These are phyloP conservation scores for Glycine latifolia DNA, from an alignment of 306 rosid species.

Conservation along the genomic window DNA sequence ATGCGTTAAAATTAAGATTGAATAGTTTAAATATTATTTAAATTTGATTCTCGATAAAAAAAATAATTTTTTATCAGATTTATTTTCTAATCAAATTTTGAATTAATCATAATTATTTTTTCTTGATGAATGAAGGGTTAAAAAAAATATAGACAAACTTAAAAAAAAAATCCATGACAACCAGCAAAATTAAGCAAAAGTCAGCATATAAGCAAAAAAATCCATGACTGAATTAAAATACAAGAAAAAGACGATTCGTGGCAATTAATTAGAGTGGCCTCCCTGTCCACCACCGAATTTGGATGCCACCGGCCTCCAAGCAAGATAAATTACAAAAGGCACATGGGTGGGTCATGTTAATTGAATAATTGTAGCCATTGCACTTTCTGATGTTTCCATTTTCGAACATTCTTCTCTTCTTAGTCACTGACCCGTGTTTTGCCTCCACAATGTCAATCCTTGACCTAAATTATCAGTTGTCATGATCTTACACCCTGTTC, in stretches of 20 bases:
- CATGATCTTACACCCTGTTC: too few species aligned
- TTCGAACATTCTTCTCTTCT: conserved; percentile 42
- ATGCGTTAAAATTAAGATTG: too few species aligned
- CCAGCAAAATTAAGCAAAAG: not conserved
- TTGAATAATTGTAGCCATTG: conserved; percentile 32
- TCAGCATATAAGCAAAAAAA: not conserved
- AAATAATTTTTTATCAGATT: too few species aligned
- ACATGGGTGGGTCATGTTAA: not conserved
- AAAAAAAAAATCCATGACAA: not conserved
- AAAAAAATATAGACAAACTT: too few species aligned
- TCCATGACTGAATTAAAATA: not conserved
- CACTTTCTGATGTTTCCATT: conserved; percentile 27
- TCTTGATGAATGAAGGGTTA: too few species aligned
- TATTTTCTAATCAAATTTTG: too few species aligned
- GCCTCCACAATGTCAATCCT: conserved; percentile 37
- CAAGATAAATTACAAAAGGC: conserved; percentile 25
- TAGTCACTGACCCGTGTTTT: conserved; percentile 33
- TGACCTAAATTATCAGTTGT: not conserved
- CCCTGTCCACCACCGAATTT: not conserved
- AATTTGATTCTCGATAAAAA: too few species aligned
- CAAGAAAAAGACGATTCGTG: not conserved
- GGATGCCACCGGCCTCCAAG: not conserved
- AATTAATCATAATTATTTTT: too few species aligned
- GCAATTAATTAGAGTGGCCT: conserved; percentile 8
- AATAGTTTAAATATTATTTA: too few species aligned